Conservation (phyloP, 192 early-diverging fungal genomes). For the Rhizophlyctis rosea region DNA sequence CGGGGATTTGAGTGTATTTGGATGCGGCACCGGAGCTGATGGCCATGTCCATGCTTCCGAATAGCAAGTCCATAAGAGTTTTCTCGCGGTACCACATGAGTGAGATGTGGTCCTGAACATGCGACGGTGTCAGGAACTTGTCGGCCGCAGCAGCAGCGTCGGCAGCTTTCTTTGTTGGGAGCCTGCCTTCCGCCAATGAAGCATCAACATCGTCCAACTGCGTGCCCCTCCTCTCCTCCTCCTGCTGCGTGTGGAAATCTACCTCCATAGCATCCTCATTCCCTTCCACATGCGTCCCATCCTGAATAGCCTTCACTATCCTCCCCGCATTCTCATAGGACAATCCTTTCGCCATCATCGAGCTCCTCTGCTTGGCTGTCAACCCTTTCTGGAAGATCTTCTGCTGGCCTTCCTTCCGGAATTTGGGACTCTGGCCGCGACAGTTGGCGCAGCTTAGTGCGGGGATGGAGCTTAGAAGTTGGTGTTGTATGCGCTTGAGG, state of each 20-base stretch:
- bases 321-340: slow-evolving; percentile 26
- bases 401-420: slow-evolving; percentile 75
- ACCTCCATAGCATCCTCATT: slow-evolving; percentile 21
- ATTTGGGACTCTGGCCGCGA: slow-evolving; percentile 54
- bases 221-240: slow-evolving; percentile 14
- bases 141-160: slow-evolving; percentile 8
- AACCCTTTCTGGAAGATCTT: slow-evolving; percentile 83
- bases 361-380: slow-evolving; percentile 56
- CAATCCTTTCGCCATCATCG: slow-evolving; percentile 60
- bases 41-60: slow-evolving; percentile 50
- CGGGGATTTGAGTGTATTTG: too few relatives aligned
- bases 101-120: slow-evolving; percentile 75
- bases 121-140: slow-evolving; percentile 64
- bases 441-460: slow-evolving; percentile 44
- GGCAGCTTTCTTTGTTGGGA: slow-evolving; percentile 2
- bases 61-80: slow-evolving; percentile 73
- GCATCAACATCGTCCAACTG: not conserved
- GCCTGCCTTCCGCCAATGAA: not conserved
- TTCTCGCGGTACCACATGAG: slow-evolving; percentile 77
- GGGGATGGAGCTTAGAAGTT: slow-evolving; percentile 45
- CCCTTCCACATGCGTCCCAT: slow-evolving; percentile 16
- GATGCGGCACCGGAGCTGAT: slow-evolving; percentile 25
- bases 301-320: slow-evolving; percentile 12
- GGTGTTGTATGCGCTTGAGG: slow-evolving; percentile 44
- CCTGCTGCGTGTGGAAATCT: slow-evolving; percentile 1